Evolutionary conservation across 2,329 filamentous ascomycete species (phyloP), one percentile per base, ranked within the genome.

Genomic region (Hypomyces perniciosus): DNA sequence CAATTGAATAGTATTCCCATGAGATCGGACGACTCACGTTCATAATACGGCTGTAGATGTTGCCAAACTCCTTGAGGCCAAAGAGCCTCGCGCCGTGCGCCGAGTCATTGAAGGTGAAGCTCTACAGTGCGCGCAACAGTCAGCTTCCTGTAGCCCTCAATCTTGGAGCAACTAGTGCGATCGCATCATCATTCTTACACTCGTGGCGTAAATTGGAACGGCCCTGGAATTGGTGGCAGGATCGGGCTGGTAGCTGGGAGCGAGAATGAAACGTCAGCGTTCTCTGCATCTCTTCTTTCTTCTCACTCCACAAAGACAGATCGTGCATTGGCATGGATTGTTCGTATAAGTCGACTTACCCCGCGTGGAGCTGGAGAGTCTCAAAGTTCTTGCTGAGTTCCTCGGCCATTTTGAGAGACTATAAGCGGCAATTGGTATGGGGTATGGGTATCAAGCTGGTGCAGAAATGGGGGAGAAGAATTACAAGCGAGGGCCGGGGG

Each of bases 31-130:
- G 10, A 71, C 81, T 65, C 64, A 90, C 88, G 72, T 97, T 96
- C 86, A 88, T 90, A 62, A 99, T 90, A 57, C 93, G 89, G 68
- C 86, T 93, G 79, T 99, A 99, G 69, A 97, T 95, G 74, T 97
- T 97, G 72, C 91, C 93, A 63, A 89, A 87, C 73, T 97, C 90
- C 75, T 97, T 95, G 70, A 99, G 88, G 66, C 90, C 88, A 67
- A 99, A 99, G 39, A 99, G 85, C 68, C 90, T 85, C 50, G 93
- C 93, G 55, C 90, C 93, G 65, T 97, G 93, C 45, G 90, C 92
- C 46, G 90, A 96, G 75, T 97, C 89, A 81, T 97, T 86, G 81
- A 99, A 99, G 48, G 83, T 83, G 71, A 77, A 99, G 63, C 90
- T 96, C 86, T 90, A 58, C 27, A 50, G 47, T 27, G 20, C 33